These are phyloP conservation scores for Arachnomyces sp. DNA, from an alignment of 2,329 filamentous ascomycete genomes.

Conservation along the genomic window DNA sequence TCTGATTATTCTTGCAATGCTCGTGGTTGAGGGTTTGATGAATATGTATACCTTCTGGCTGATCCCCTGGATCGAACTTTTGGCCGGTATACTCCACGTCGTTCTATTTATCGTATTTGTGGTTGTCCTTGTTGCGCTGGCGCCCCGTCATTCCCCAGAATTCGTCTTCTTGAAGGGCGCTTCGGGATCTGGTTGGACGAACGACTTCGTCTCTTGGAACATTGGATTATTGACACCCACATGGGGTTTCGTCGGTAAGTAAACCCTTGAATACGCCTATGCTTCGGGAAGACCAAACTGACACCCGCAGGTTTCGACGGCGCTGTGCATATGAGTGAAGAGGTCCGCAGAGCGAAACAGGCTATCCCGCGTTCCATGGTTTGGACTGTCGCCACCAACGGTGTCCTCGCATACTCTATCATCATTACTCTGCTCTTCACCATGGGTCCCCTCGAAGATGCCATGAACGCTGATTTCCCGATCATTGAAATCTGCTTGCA, in stretches of 20 bases:
- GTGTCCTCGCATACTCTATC: slow-evolving; percentile 35
- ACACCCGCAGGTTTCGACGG: slow-evolving; percentile 37
- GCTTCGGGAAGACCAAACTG: background rate
- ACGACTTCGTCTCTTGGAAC: slow-evolving; percentile 27
- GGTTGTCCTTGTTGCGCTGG: slow-evolving; percentile 24
- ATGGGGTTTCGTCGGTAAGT: slow-evolving; percentile 25
- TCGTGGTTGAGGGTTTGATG: slow-evolving; percentile 23
- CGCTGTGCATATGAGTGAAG: slow-evolving; percentile 43
- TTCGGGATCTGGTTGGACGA: slow-evolving; percentile 27
- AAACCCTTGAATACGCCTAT: background rate
- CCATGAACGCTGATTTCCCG: slow-evolving; percentile 28
- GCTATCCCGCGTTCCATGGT: slow-evolving; percentile 41
- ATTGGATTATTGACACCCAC: slow-evolving; percentile 30
- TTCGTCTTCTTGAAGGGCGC: slow-evolving; percentile 25
- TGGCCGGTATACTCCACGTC: slow-evolving; percentile 29
- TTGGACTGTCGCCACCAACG: slow-evolving; percentile 38
- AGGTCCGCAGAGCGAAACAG: slow-evolving; percentile 38
- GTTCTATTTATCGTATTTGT: slow-evolving; percentile 31
- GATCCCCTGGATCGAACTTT: slow-evolving; percentile 34
- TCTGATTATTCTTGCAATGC: slow-evolving; percentile 31
- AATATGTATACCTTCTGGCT: slow-evolving; percentile 30
- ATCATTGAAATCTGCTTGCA: slow-evolving; percentile 38
- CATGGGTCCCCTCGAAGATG: slow-evolving; percentile 33
- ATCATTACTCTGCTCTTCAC: slow-evolving; percentile 37
- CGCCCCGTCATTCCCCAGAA: slow-evolving; percentile 23